A percentile compares a stretch with the other conserved stretches of the same genome.
phyloP scores from a whole-genome alignment of 306 rosid species.

The Dryas drummondii region DNA sequence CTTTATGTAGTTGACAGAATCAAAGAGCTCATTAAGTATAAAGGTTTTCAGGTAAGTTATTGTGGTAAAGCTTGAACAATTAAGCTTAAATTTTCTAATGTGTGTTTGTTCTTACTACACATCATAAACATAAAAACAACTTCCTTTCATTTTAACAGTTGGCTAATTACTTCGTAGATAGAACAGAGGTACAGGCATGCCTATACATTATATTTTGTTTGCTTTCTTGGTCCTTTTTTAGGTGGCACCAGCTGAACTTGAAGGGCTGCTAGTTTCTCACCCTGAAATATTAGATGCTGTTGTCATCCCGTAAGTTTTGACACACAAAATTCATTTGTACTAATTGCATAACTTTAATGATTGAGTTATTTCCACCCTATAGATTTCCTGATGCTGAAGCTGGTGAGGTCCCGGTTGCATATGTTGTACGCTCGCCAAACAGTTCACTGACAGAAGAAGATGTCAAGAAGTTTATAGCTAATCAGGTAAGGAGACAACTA shows the following conservation, averaged over 20 bases:
- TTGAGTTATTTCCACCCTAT: neutral
- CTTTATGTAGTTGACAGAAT: slow-evolving; percentile 89
- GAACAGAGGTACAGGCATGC: too few relatives aligned
- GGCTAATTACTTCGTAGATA: neutral
- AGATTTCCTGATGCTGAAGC: slow-evolving; percentile 94
- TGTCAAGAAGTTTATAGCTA: slow-evolving; percentile 54
- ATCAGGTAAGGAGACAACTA: slow-evolving; percentile 47
- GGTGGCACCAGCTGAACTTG: slow-evolving; percentile 99
- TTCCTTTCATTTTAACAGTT: neutral
- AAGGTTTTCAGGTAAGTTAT: slow-evolving; percentile 76
- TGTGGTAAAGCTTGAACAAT: neutral
- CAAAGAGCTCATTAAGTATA: slow-evolving; percentile 91
- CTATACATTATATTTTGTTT: neutral
- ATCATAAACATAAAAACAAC: neutral
- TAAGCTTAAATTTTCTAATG: neutral
- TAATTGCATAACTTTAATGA: neutral
- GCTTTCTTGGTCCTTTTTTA: slow-evolving; percentile 23
- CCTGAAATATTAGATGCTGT: slow-evolving; percentile 92
- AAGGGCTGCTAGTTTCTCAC: slow-evolving; percentile 89
- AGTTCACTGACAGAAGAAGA: slow-evolving; percentile 80
- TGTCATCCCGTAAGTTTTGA: slow-evolving; percentile 80
- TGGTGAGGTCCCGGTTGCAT: slow-evolving; percentile 88
- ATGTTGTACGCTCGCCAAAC: slow-evolving; percentile 64
- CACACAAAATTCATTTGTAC: neutral
- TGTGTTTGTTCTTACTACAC: neutral